A percentile compares a stretch with the other conserved stretches of the same genome.
phyloP scores from a whole-genome alignment of 2,329 filamentous ascomycete genomes.

The Cladophialophora carrionii region DNA sequence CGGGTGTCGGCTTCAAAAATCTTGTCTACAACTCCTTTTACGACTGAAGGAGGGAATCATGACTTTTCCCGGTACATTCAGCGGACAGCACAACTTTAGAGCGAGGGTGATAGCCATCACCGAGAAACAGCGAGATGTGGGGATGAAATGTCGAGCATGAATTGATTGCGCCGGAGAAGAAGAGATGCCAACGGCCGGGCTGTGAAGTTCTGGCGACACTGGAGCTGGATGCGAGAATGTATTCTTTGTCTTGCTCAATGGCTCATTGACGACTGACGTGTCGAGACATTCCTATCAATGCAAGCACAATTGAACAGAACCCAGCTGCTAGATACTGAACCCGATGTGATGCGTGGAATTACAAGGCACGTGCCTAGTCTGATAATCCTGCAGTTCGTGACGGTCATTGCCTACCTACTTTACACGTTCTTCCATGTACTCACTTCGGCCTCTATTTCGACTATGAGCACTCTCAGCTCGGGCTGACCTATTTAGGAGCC shows the following conservation, averaged over 20 bases:
- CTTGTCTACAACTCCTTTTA: conserved; percentile 30
- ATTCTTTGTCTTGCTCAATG: conserved; percentile 10
- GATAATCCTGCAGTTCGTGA: neutral
- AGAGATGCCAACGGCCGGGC: neutral
- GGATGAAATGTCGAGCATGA: conserved; percentile 17
- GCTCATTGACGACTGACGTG: conserved; percentile 7
- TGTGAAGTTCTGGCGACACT: neutral
- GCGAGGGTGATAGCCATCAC: conserved; percentile 12
- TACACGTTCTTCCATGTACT: neutral
- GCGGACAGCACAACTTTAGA: conserved; percentile 26
- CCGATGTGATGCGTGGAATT: neutral
- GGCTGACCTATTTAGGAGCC: neutral
- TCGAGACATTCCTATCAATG: conserved; percentile 8
- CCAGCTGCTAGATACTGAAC: neutral
- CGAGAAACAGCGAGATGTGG: conserved; percentile 5
- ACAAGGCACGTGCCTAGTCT: neutral
- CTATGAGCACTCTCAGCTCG: neutral
- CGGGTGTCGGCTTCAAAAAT: conserved; percentile 22
- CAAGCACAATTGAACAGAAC: conserved; percentile 13
- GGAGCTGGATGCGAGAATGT: conserved; percentile 2
- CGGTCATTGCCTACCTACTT: neutral
- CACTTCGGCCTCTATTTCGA: neutral
- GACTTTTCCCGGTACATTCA: conserved; percentile 27
- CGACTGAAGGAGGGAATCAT: conserved; percentile 32
- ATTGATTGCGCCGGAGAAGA: neutral